phyloP scores from a whole-genome alignment of 2,329 filamentous ascomycete species.

The Trichoderma sp. region DNA sequence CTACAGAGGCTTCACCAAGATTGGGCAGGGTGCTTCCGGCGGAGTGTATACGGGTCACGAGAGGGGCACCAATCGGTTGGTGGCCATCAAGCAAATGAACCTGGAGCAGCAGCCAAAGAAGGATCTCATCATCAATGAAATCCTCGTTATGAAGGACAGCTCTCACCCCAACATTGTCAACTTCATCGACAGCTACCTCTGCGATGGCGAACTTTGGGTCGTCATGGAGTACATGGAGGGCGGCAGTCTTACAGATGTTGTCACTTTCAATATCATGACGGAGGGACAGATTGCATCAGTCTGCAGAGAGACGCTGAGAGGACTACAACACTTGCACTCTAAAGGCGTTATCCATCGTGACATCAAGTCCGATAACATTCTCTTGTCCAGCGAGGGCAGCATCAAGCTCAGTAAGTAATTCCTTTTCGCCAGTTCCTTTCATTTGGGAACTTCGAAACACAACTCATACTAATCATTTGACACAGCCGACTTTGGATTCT shows the following conservation, averaged over 20 bases:
- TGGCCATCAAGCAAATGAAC: conserved; percentile 99
- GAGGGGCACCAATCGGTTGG: conserved; percentile 75
- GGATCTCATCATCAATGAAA: conserved; percentile 98
- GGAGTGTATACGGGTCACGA: conserved; percentile 93
- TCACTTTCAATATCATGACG: conserved; percentile 99
- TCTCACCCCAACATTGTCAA: conserved; percentile 99
- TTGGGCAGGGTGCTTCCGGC: conserved; percentile 94
- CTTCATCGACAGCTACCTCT: conserved; percentile 95
- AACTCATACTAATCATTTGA: conserved; percentile 24
- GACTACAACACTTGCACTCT: conserved; percentile 90
- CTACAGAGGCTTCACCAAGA: conserved; percentile 86
- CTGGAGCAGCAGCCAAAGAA: conserved; percentile 98
- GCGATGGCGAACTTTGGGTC: conserved; percentile 90
- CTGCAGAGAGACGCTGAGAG: conserved; percentile 87
- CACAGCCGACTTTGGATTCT: conserved; percentile 94
- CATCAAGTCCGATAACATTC: conserved; percentile 98
- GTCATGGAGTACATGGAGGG: conserved; percentile 99
- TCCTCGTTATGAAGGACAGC: conserved; percentile 98
- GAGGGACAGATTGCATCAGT: conserved; percentile 96
- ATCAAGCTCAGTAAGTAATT: conserved; percentile 85
- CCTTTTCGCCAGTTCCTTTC: background rate
- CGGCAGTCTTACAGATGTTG: conserved; percentile 93
- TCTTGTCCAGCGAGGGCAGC: conserved; percentile 88
- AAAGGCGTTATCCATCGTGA: conserved; percentile 98
- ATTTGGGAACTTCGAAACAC: background rate